Evolutionary conservation across 805 yeast genomes (phyloP).

Genomic region (Lachancea cidri): DNA sequence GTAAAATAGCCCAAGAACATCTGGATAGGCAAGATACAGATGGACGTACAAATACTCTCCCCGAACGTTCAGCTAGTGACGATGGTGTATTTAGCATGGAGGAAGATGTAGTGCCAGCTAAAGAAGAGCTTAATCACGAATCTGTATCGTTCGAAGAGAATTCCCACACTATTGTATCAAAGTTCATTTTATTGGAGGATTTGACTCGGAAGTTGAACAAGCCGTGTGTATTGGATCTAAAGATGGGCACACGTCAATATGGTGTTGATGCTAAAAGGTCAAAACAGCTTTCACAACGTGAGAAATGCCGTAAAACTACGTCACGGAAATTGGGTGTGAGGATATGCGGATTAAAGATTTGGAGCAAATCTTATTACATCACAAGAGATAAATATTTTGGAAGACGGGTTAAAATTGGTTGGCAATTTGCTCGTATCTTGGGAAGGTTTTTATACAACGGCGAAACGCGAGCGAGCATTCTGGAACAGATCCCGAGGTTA

Average conservation of each 20-base stretch:
- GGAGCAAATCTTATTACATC: conserved; percentile 54
- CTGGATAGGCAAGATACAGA: conserved; percentile 6
- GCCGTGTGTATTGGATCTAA: conserved; percentile 91
- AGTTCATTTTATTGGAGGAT: conserved; percentile 86
- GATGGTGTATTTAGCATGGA: conserved; percentile 19
- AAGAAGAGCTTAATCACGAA: conserved; percentile 13
- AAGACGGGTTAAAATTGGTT: conserved; percentile 63
- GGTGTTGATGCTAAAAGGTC: conserved; percentile 82
- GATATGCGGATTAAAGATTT: conserved; percentile 91
- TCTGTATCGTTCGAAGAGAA: conserved; percentile 23
- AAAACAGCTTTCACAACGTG: conserved; percentile 73
- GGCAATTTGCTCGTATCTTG: conserved; percentile 70
- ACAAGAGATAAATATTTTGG: conserved; percentile 92
- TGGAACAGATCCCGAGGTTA: conserved; percentile 62
- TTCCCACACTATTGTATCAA: conserved; percentile 32
- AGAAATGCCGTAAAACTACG: conserved; percentile 78
- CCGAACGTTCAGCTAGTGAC: conserved; percentile 1
- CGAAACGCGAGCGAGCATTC: conserved; percentile 46
- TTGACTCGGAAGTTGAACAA: conserved; percentile 72
- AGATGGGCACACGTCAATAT: conserved; percentile 98
- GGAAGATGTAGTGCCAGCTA: conserved; percentile 9
- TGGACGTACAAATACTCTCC: conserved; percentile 3
- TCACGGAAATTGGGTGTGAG: conserved; percentile 81
- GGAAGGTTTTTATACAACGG: conserved; percentile 82
- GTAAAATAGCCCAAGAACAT: conserved; percentile 22